These are phyloP conservation scores for Phalaenopsis hybrid DNA, from an alignment of 116 monocot genomes.

Conservation along the genomic window DNA sequence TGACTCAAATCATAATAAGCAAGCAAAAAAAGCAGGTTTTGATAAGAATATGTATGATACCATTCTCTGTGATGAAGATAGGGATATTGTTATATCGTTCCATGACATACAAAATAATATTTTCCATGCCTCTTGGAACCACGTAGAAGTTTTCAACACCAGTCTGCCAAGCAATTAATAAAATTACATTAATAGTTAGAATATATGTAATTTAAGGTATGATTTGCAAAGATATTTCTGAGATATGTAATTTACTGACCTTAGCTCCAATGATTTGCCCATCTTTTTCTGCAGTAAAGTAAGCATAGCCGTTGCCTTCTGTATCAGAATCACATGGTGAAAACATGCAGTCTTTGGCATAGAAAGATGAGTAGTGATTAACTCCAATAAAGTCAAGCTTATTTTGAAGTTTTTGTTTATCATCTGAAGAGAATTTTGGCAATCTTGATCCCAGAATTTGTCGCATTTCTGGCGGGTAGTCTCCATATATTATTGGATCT, in stretches of 20 bases:
- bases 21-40: neutral
- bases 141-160: slow-evolving; percentile 1
- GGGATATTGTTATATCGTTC: slow-evolving; percentile 15
- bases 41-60: neutral
- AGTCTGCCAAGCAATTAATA: slow-evolving; percentile 5
- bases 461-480: slow-evolving; percentile 45
- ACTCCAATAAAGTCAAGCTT: slow-evolving; percentile 46
- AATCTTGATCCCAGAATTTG: slow-evolving; percentile 32
- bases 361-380: slow-evolving; percentile 36
- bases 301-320: slow-evolving; percentile 18
- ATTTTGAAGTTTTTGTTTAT: slow-evolving; percentile 21
- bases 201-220: too few species aligned
- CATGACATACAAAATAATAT: slow-evolving; percentile 14
- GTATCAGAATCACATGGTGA: slow-evolving; percentile 23
- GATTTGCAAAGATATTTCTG: neutral
- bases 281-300: slow-evolving; percentile 24
- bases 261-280: slow-evolving; percentile 36
- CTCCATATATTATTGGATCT: slow-evolving; percentile 42
- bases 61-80: slow-evolving; percentile 20
- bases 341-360: slow-evolving; percentile 41
- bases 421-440: slow-evolving; percentile 35
- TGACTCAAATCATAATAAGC: too few species aligned
- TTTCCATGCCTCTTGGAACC: slow-evolving; percentile 18
- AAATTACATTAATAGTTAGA: neutral
- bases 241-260: slow-evolving; percentile 14